phyloP scores from a whole-genome alignment of 2,329 filamentous ascomycete genomes.

The Amylocarpus encephaloides region DNA sequence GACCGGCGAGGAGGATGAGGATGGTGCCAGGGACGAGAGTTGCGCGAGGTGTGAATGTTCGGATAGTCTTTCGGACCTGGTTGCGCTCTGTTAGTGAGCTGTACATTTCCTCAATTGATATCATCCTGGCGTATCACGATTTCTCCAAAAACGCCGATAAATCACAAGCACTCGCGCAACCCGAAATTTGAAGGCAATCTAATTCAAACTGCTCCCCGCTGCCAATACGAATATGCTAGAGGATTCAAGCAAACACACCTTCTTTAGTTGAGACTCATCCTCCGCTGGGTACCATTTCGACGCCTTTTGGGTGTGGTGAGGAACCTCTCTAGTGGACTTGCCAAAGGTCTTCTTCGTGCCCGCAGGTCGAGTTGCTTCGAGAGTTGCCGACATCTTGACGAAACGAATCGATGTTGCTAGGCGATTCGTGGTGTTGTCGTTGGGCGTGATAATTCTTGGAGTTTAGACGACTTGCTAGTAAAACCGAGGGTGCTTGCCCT shows the following conservation, averaged over 20 bases:
- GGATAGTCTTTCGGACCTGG: constrained; percentile 91
- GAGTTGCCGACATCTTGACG: constrained; percentile 61
- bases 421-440: constrained; percentile 25
- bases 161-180: neutral
- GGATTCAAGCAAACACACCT: constrained; percentile 58
- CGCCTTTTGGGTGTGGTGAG: constrained; percentile 82
- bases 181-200: neutral
- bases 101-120: constrained; percentile 1
- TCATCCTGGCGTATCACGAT: neutral
- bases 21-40: constrained; percentile 91
- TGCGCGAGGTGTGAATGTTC: constrained; percentile 78
- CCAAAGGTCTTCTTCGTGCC: constrained; percentile 82
- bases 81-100: constrained; percentile 24
- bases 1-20: constrained; percentile 97
- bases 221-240: neutral
- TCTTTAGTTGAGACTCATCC: constrained; percentile 82
- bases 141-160: neutral
- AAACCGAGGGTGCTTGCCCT: constrained; percentile 1
- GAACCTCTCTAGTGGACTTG: constrained; percentile 90
- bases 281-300: constrained; percentile 99
- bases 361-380: constrained; percentile 34
- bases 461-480: neutral
- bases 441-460: constrained; percentile 16
- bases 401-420: constrained; percentile 25
- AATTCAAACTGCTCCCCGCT: neutral